Conservation (phyloP, 805 yeast species). For the Hanseniaspora mollemarum region DNA sequence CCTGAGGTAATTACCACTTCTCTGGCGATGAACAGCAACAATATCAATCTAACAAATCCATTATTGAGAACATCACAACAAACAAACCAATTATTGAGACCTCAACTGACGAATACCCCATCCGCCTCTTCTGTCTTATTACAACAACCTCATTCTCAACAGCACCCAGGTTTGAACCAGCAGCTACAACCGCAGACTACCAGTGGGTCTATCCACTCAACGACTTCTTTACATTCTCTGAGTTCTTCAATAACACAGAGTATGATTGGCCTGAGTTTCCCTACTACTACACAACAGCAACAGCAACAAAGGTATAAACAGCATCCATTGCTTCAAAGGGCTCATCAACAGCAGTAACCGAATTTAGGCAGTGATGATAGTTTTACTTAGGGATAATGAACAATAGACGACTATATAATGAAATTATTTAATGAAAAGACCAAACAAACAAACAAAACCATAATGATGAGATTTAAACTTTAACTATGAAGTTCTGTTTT, state of each 20-base stretch:
- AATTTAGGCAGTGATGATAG: not conserved
- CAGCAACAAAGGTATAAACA: constrained; percentile 14
- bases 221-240: constrained; percentile 27
- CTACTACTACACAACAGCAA: constrained; percentile 4
- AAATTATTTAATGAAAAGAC: not conserved
- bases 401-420: not conserved
- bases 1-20: constrained; percentile 7
- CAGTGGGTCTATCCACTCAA: constrained; percentile 29
- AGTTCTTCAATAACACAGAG: constrained; percentile 20
- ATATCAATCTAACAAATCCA: constrained; percentile 25
- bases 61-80: constrained; percentile 26
- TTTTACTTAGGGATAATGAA: not conserved
- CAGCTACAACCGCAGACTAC: constrained; percentile 27
- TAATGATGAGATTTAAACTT: not conserved
- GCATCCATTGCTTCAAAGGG: constrained; percentile 9
- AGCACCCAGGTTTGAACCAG: not conserved
- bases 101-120: constrained; percentile 14
- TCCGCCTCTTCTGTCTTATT: constrained; percentile 15
- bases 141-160: constrained; percentile 2
- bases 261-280: constrained; percentile 10
- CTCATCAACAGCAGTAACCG: constrained; percentile 7
- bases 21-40: constrained; percentile 4
- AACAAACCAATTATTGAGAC: constrained; percentile 5
- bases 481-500: not conserved
- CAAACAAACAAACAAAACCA: not conserved